These are phyloP conservation scores for Linum usitatissimum DNA, from an alignment of 345 rosid species.

Conservation along the genomic window DNA sequence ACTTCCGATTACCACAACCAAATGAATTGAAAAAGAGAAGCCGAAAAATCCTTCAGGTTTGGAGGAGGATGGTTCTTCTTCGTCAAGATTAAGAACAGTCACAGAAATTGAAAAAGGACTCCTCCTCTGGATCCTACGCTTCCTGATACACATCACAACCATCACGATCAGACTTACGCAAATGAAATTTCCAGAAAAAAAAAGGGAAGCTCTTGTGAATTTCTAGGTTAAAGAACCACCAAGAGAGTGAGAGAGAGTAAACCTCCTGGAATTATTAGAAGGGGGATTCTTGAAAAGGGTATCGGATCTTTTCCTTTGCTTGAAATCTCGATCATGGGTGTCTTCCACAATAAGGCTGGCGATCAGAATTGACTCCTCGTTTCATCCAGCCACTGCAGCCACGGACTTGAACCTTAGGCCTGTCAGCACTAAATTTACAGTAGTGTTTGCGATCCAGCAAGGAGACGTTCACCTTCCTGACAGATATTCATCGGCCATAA, in stretches of 20 bases:
- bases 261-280: slow-evolving; percentile 66
- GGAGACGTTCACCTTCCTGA: slow-evolving; percentile 12
- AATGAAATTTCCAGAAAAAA: too few species aligned
- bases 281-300: slow-evolving; percentile 50
- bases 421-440: too few species aligned
- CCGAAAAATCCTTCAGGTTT: slow-evolving; percentile 14
- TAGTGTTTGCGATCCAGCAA: slow-evolving; percentile 69
- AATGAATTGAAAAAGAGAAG: background rate
- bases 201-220: background rate
- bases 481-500: background rate
- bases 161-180: background rate
- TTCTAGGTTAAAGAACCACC: too few species aligned
- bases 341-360: slow-evolving; percentile 78
- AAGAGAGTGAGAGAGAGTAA: background rate
- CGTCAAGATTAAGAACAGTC: slow-evolving; percentile 43
- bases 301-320: slow-evolving; percentile 51
- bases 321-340: slow-evolving; percentile 61
- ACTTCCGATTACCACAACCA: background rate
- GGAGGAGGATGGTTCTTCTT: slow-evolving; percentile 35
- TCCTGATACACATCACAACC: slow-evolving; percentile 28
- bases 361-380: slow-evolving; percentile 65
- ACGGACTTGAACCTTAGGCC: slow-evolving; percentile 77
- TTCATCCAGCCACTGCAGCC: slow-evolving; percentile 98
- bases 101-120: slow-evolving; percentile 34
- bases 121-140: slow-evolving; percentile 44